A percentile compares a stretch with the other conserved stretches of the same genome.
Conservation (phyloP, 2,329 filamentous ascomycete genomes). For the Chrysoporthe cubensis region DNA sequence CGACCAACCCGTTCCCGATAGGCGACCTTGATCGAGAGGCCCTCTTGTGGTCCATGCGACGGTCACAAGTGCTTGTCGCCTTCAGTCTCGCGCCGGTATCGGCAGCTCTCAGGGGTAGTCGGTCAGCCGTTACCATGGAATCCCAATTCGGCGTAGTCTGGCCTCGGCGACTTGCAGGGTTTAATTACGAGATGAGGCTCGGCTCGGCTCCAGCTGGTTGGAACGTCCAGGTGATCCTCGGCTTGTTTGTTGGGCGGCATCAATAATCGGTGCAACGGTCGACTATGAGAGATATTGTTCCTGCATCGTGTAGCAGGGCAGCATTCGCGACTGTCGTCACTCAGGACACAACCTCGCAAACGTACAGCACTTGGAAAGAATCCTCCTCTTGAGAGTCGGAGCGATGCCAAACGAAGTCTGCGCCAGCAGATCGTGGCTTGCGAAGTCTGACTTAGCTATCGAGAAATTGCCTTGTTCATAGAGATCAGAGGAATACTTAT, state of each 20-base stretch:
- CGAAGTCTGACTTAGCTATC: too few relatives aligned
- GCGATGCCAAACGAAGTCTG: too few relatives aligned
- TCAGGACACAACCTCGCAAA: too few relatives aligned
- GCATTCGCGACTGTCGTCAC: not conserved
- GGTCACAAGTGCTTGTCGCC: not conserved
- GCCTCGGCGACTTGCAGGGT: not conserved
- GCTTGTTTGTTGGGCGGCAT: not conserved
- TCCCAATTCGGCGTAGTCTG: not conserved
- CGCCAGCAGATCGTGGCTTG: too few relatives aligned
- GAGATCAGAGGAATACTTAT: too few relatives aligned
- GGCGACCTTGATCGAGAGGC: not conserved
- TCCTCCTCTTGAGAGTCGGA: too few relatives aligned
- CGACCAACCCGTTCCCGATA: not conserved
- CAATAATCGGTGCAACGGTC: not conserved
- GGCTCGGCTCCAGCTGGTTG: not conserved
- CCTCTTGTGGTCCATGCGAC: not conserved
- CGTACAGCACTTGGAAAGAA: too few relatives aligned
- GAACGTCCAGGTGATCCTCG: not conserved
- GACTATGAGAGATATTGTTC: not conserved
- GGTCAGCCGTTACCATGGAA: not conserved
- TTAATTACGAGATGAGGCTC: not conserved
- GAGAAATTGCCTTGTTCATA: too few relatives aligned
- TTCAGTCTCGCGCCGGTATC: constrained; percentile 12
- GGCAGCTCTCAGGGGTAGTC: not conserved
- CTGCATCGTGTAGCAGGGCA: not conserved